phyloP scores from a whole-genome alignment of 2,329 filamentous ascomycete genomes.

The Aspergillus phoenicis region DNA sequence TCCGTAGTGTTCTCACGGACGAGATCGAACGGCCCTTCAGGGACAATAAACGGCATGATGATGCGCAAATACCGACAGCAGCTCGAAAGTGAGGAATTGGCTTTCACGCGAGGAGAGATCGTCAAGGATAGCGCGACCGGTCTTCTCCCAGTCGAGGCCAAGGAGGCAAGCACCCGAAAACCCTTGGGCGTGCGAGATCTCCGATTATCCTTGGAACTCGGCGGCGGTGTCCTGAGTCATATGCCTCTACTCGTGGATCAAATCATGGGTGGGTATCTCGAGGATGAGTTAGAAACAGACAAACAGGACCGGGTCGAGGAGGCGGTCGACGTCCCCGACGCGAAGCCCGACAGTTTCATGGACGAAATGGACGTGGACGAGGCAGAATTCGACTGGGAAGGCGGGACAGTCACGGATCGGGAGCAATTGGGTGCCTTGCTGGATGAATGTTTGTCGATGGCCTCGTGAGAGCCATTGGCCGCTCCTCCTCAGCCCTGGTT shows the following conservation, averaged over 20 bases:
- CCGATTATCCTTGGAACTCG: slow-evolving; percentile 72
- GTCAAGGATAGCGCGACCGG: slow-evolving; percentile 71
- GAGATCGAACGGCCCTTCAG: slow-evolving; percentile 60
- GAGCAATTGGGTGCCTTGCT: slow-evolving; percentile 43
- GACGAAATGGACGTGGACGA: slow-evolving; percentile 49
- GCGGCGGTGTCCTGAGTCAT: slow-evolving; percentile 73
- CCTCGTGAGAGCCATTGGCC: slow-evolving; percentile 32
- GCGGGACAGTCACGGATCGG: slow-evolving; percentile 37
- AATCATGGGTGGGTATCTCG: slow-evolving; percentile 70
- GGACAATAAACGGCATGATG: slow-evolving; percentile 71
- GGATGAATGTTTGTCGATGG: slow-evolving; percentile 47
- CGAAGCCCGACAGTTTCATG: slow-evolving; percentile 23
- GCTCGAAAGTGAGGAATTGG: slow-evolving; percentile 74
- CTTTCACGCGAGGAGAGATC: slow-evolving; percentile 71
- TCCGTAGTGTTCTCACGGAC: slow-evolving; percentile 58
- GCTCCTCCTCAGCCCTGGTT: slow-evolving; percentile 17
- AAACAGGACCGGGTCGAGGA: slow-evolving; percentile 38
- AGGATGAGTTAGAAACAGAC: slow-evolving; percentile 69
- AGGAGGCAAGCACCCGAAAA: slow-evolving; percentile 70
- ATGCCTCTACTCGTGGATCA: slow-evolving; percentile 75
- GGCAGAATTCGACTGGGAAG: slow-evolving; percentile 43
- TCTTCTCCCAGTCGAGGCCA: slow-evolving; percentile 77
- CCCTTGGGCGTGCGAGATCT: slow-evolving; percentile 78
- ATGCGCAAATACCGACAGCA: slow-evolving; percentile 77
- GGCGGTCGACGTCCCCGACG: slow-evolving; percentile 18